A percentile compares a stretch with the other conserved stretches of the same genome.
Conservation (phyloP, 2,329 filamentous ascomycete genomes). For the Lasiodiplodia citricola region DNA sequence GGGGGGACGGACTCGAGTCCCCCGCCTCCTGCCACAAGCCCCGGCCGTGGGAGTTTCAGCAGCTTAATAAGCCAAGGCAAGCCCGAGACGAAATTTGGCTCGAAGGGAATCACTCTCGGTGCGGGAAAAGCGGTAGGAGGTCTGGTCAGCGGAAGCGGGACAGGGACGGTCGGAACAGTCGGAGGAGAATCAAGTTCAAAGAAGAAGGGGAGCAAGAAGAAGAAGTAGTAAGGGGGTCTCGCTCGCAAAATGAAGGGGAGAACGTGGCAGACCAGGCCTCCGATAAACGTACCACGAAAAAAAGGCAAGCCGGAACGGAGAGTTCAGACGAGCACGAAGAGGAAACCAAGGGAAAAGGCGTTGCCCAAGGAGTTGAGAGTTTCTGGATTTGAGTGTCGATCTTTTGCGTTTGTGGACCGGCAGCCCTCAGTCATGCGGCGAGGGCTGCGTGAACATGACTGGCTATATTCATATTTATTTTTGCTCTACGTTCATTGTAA, state of each 20-base stretch:
- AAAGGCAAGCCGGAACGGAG: neutral
- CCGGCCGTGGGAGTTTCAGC: slow-evolving; percentile 28
- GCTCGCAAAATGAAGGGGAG: neutral
- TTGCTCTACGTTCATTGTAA: slow-evolving; percentile 15
- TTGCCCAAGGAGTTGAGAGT: slow-evolving; percentile 14
- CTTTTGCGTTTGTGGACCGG: neutral
- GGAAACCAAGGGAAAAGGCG: neutral
- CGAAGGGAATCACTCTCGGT: slow-evolving; percentile 42
- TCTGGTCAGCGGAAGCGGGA: slow-evolving; percentile 32
- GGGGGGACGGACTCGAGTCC: slow-evolving; percentile 33
- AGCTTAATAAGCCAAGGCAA: slow-evolving; percentile 31
- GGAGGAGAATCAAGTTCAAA: slow-evolving; percentile 31
- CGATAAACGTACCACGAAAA: neutral
- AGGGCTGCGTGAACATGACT: neutral
- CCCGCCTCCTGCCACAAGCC: slow-evolving; percentile 27
- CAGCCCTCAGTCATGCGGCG: neutral
- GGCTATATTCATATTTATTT: neutral
- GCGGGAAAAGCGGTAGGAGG: slow-evolving; percentile 40
- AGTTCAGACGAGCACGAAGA: neutral
- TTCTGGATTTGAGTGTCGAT: slow-evolving; percentile 13
- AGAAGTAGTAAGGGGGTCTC: neutral
- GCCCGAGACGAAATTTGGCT: slow-evolving; percentile 36
- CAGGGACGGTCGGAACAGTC: slow-evolving; percentile 33
- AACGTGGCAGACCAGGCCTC: slow-evolving; percentile 5
- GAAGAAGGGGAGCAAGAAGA: slow-evolving; percentile 22